phyloP scores from a whole-genome alignment of 208 protist genomes.

The Angomonas desouzai region DNA sequence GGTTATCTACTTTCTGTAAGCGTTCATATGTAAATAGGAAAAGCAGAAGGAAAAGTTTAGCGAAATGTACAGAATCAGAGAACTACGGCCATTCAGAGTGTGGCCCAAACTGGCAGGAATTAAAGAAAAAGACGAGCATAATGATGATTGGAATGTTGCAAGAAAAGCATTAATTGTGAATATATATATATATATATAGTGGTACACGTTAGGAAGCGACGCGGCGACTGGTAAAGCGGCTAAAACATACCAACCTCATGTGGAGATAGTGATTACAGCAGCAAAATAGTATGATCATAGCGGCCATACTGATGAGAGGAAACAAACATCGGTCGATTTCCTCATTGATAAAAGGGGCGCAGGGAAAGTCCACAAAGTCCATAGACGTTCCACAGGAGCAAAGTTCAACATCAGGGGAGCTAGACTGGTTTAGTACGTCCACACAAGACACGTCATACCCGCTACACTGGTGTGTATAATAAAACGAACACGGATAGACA shows the following conservation, averaged over 20 bases:
- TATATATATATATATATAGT: too few relatives aligned
- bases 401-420: not conserved
- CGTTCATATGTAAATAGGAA: too few relatives aligned
- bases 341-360: slow-evolving; percentile 7
- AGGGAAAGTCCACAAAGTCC: not conserved
- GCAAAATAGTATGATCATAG: slow-evolving; percentile 16
- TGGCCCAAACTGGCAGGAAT: too few relatives aligned
- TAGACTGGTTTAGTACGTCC: not conserved
- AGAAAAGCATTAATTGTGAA: too few relatives aligned
- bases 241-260: slow-evolving; percentile 13
- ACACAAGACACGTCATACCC: slow-evolving; percentile 33
- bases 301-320: slow-evolving; percentile 23
- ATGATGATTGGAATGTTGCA: too few relatives aligned
- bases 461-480: slow-evolving; percentile 29
- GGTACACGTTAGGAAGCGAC: not conserved
- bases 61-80: too few relatives aligned
- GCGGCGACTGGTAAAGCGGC: slow-evolving; percentile 2
- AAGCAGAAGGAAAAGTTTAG: too few relatives aligned
- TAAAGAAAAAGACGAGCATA: too few relatives aligned
- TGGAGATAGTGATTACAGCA: slow-evolving; percentile 15
- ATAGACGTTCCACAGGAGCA: not conserved
- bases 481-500: slow-evolving; percentile 17
- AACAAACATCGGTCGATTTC: slow-evolving; percentile 24
- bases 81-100: too few relatives aligned
- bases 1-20: too few relatives aligned